These are phyloP conservation scores for Aspergillus sp. DNA, from an alignment of 2,329 filamentous ascomycete species.

Conservation along the genomic window DNA sequence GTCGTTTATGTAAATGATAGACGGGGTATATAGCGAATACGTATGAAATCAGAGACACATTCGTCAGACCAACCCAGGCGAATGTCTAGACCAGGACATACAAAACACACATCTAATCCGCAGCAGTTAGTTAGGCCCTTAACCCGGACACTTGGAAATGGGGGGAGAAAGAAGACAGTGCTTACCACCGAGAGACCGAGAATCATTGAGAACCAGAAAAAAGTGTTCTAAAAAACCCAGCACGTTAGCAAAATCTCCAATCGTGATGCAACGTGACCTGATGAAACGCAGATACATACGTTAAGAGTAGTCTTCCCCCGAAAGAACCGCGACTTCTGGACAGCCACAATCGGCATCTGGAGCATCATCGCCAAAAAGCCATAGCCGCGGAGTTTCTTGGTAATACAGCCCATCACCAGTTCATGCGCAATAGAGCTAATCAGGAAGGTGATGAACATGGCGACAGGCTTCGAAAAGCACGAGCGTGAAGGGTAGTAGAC, in stretches of 20 bases:
- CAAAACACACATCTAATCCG: neutral
- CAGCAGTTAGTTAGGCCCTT: neutral
- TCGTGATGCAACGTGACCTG: neutral
- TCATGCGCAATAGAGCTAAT: constrained; percentile 87
- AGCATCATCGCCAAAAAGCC: constrained; percentile 94
- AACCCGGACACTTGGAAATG: neutral
- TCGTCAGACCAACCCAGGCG: too few species aligned
- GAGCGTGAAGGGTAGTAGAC: constrained; percentile 79
- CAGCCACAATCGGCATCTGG: constrained; percentile 86
- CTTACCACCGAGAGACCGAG: constrained; percentile 71
- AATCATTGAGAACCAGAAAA: constrained; percentile 91
- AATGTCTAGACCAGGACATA: neutral
- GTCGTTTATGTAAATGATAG: too few species aligned
- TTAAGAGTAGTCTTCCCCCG: constrained; percentile 69
- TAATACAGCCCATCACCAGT: constrained; percentile 95
- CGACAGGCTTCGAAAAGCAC: constrained; percentile 65
- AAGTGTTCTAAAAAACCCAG: constrained; percentile 19
- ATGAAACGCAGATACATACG: constrained; percentile 25
- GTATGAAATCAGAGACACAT: too few species aligned
- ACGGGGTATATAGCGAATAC: too few species aligned
- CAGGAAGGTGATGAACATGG: constrained; percentile 84
- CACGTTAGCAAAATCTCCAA: neutral
- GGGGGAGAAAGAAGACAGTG: constrained; percentile 12
- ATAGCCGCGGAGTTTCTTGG: constrained; percentile 90
- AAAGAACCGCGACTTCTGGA: constrained; percentile 74